Percentiles rank a stretch among this genome's conserved stretches.
phyloP scores from a whole-genome alignment of 2,329 filamentous ascomycete species.

The Plectosphaerella sp. region DNA sequence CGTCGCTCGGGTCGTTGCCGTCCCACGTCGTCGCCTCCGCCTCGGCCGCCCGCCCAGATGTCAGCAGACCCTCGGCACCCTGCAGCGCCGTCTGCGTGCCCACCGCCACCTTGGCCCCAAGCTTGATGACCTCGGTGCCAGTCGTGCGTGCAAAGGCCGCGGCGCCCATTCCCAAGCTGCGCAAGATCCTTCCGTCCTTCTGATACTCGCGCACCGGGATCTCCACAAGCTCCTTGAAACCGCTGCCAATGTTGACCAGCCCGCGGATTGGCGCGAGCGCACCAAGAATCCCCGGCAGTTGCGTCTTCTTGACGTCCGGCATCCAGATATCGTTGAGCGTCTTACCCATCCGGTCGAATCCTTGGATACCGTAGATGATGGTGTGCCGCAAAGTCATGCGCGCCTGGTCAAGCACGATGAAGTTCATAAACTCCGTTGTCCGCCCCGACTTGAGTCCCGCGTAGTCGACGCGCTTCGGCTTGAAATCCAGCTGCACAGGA shows the following conservation, averaged over 20 bases:
- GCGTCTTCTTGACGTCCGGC: conserved; percentile 84
- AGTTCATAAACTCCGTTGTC: conserved; percentile 99
- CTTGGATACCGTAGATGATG: conserved; percentile 87
- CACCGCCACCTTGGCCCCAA: conserved; percentile 90
- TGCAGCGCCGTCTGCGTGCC: conserved; percentile 93
- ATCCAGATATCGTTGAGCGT: conserved; percentile 96
- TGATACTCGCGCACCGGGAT: conserved; percentile 89
- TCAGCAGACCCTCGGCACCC: conserved; percentile 77
- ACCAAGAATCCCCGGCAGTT: conserved; percentile 82
- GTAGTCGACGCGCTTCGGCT: conserved; percentile 97
- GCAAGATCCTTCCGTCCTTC: conserved; percentile 88
- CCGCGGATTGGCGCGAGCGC: conserved; percentile 87
- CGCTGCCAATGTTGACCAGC: conserved; percentile 84
- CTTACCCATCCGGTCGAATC: conserved; percentile 85
- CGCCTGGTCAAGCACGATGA: conserved; percentile 84
- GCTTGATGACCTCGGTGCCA: conserved; percentile 86
- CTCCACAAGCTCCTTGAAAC: conserved; percentile 80
- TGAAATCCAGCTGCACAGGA: conserved; percentile 85
- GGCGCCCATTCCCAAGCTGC: conserved; percentile 88
- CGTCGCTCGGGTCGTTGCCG: conserved; percentile 50
- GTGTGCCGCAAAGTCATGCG: conserved; percentile 82
- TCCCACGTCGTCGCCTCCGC: conserved; percentile 39
- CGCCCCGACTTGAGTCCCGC: conserved; percentile 85
- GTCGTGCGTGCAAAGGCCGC: conserved; percentile 89
- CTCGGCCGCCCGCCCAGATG: conserved; percentile 29